A percentile compares a stretch with the other conserved stretches of the same genome.
Evolutionary conservation across 257 asterid genomes (phyloP).

Genomic region (Solanum bulbocastanum): DNA sequence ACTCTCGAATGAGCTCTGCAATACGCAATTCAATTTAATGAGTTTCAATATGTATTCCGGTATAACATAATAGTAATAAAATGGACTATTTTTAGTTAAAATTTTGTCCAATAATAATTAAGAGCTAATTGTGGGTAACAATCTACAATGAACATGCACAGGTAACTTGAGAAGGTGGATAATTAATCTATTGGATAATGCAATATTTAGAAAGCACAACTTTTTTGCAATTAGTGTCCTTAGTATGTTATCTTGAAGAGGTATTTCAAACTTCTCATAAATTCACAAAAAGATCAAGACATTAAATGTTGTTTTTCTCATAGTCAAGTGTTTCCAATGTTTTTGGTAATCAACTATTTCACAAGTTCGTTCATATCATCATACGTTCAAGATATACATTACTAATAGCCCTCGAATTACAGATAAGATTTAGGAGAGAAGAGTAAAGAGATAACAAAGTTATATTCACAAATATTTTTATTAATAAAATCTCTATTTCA

Average conservation of each 20-base stretch:
- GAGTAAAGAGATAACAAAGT: neutral
- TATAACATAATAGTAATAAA: neutral
- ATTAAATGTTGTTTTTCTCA: neutral
- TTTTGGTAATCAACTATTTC: neutral
- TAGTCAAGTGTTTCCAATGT: no score
- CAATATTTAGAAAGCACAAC: neutral
- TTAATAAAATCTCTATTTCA: neutral
- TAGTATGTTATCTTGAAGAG: neutral
- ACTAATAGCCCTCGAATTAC: neutral
- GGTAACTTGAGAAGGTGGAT: neutral
- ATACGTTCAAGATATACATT: neutral
- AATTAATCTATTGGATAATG: neutral
- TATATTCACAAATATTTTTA: neutral
- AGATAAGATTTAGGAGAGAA: neutral
- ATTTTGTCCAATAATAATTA: neutral
- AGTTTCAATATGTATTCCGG: accelerated
- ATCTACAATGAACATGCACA: neutral
- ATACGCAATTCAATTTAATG: no score
- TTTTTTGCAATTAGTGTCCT: neutral
- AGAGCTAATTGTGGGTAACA: neutral
- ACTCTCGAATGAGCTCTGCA: neutral
- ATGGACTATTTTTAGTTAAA: neutral
- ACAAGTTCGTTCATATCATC: neutral
- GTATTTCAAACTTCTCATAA: neutral
- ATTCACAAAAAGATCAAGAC: neutral